Base-by-base conservation (phyloP, 805 yeast species). In the Lachancea nothofagi region DNA sequence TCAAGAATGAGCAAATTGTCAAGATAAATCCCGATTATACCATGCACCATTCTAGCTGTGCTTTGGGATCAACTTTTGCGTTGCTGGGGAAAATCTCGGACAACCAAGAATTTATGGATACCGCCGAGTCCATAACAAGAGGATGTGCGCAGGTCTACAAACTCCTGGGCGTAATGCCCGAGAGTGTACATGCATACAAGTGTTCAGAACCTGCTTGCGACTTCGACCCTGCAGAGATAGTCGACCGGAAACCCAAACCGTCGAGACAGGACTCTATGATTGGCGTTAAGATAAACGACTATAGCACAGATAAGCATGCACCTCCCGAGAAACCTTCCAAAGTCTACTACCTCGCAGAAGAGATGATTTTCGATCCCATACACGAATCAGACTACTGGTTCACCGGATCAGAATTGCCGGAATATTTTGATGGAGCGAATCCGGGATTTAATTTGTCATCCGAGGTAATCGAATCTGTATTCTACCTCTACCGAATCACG, bases 401-500 rank as follows among this genome's bases (percentile, higher is more conserved):
- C n/a, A 21, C 15, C n/a, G 32, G 20, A 2, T 12, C 18, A 4
- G 14, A 36, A 6, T 54, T 59, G 50, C 59, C 67, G 12, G 48
- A 66, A 19, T 53, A 54, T 47, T 48, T 66, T 27, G 61, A 64
- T 43, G 50, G 54, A 4, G 46, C 59, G 40, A 62, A 58, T 15
- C 55, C 70, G 2, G 43, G 62, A 32, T 74, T 66, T 43, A 55
- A 74, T n/a, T 56, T 79, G 17, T 66, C 82, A 17, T 81, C 85
- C 0, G 80, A 78, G 50, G 71, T 78, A 14, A 69, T 79, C 32
- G 83, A 79, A 52, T 74, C 83, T 0, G 65, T 80, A 3, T 74
- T 74, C 47, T 70, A 73, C 50, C 61, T 78, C 61, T 78, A 74
- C 48, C 65, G 84, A 42, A 66, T 76, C 36, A 78, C 83, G 0